Base-by-base conservation (phyloP, 805 yeast species). In the Teunomyces funiuensis region DNA sequence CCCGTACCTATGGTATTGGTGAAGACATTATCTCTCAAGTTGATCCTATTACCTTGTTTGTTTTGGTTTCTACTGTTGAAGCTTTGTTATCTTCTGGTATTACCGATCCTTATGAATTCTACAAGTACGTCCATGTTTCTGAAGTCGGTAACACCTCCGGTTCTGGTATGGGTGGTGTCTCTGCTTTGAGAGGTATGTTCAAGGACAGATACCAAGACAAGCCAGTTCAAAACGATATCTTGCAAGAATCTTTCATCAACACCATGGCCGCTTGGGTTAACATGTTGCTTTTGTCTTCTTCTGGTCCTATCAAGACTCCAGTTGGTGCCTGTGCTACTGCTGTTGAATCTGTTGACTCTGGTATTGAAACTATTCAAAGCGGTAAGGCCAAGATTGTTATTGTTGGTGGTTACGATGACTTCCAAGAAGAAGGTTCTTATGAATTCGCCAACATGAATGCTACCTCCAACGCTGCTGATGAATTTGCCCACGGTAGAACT, bases 311-410 rank as follows among this genome's bases (percentile, higher is more conserved):
- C 69, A 90, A 90, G 79, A 95, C 99, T 20, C 98, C 99, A 40
- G 99, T 93, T 42, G 99, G 96, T 74, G 99, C 99, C 29, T 93
- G 99, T 78, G 99, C 99, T 39, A 93, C 99, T 52, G 93, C 99
- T 42, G 85, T 93, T 47, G 99, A 93, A 75, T 93, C 99, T 49
- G 86, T 93, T 52, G 99, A 93, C 65, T 79, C 80, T 57, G 99
- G 97, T 80, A 80, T 85, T 52, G 99, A 93, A 73, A 88, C 96
- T 40, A 89, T 93, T 57, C 69, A 88, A 55, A 74, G 89, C 37
- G 97, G 97, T 54, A 88, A 90, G 70, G 99, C 99, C 43, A 89
- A 88, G 79, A 82, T 93, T 56, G 88, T 93, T 69, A 76, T 93
- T 58, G 97, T 91, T 56, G 99, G 99, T 79, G 99, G 99, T 72